Conservation (phyloP, 2,329 filamentous ascomycete genomes). For the Verticillium albo-atrum region DNA sequence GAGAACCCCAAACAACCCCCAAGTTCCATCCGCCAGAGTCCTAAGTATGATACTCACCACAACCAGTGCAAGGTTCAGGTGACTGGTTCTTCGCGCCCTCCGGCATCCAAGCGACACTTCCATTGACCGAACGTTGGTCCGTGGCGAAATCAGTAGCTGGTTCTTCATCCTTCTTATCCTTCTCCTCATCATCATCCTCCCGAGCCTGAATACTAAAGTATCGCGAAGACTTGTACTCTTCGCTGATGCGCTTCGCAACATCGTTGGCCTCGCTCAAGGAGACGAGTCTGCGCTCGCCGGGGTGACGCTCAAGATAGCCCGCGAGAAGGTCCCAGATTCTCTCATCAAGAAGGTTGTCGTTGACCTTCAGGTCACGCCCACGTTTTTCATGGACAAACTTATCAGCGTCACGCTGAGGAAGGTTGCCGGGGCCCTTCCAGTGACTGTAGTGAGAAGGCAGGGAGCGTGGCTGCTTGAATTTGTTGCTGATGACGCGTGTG, state of each 20-base stretch:
- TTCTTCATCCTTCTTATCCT: slow-evolving; percentile 16
- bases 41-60: not conserved
- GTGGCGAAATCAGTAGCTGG: slow-evolving; percentile 24
- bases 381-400: slow-evolving; percentile 8
- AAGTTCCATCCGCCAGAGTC: not conserved
- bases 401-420: slow-evolving; percentile 1
- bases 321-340: slow-evolving; percentile 17
- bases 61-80: not conserved
- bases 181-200: slow-evolving; percentile 18
- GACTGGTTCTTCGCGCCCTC: not conserved
- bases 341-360: not conserved
- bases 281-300: slow-evolving; percentile 42
- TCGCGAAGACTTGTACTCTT: slow-evolving; percentile 35
- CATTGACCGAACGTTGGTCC: not conserved
- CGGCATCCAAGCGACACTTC: not conserved
- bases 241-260: slow-evolving; percentile 50
- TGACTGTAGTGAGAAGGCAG: not conserved
- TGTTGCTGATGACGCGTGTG: slow-evolving; percentile 42
- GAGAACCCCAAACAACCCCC: not conserved
- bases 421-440: not conserved
- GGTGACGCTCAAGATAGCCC: slow-evolving; percentile 19
- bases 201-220: slow-evolving; percentile 30
- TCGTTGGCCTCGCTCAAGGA: slow-evolving; percentile 54
- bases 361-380: not conserved
- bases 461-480: slow-evolving; percentile 18